Base-by-base conservation (phyloP, 306 rosid species). In the Cicer bijugum region DNA sequence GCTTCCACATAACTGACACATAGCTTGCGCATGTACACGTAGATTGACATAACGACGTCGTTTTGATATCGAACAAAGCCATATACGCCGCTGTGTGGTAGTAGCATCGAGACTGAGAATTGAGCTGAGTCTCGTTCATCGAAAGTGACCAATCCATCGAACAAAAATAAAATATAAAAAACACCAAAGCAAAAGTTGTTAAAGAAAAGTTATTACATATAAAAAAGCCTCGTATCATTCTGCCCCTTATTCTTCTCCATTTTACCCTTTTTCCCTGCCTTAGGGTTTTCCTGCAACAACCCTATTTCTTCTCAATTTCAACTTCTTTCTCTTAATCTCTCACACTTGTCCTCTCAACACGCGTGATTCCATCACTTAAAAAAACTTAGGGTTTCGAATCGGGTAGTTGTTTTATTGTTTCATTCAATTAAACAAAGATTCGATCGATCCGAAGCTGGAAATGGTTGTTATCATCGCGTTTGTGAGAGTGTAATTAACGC, bases 401-500 rank as follows among this genome's bases (percentile, higher is more conserved):
- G 61, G 76, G 17, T 81, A 74, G 8, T 77, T 23, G 8, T 70
- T 38, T 73, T 46, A 15, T 46, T 35, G 86, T 75, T 80, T 64
- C 9, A 7, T 71, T 62, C 42, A n/a, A 79, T 63, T 84, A 33
- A 40, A 42, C 12, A 14, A 53, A 69, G 59, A 12, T 78, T 82
- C 38, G 72, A 79, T 78, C 56, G 43, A 46, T 51, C 57, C 20
- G n/a, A 16, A 19, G 8, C 47, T 50, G 46, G 4, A 4, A 82
- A 88, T 88, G 91, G 19, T 44, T 59, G 39, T 37, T 71, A 73
- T 70, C 43, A 64, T 75, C 40, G 69, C 83, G 85, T 87, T 87
- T 56, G 71, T 53, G 58, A 64, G 61, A 72, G 80, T 58, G 84
- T 88, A 85, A 75, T 86, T 75, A 79, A 81, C 96, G 97, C 96